Percentiles rank a stretch among this genome's conserved stretches.
Evolutionary conservation across 352 stramenopile genomes (phyloP).

Genomic region (Phytophthora hybrid): DNA sequence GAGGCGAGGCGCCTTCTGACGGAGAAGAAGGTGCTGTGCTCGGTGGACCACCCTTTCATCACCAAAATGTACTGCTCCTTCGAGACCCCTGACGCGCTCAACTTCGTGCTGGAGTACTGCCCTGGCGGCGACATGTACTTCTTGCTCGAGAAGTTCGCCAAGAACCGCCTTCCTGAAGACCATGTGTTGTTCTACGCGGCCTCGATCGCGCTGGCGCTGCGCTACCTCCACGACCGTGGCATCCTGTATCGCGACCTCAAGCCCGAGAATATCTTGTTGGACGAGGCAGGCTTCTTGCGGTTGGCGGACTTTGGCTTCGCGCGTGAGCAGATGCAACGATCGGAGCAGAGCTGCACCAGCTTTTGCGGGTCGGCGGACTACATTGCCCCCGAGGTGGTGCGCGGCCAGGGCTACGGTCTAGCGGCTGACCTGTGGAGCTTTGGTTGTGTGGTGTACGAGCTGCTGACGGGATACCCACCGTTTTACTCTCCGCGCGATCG

Average conservation of each 20-base stretch:
- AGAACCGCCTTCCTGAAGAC: constrained; percentile 93
- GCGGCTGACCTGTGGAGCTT: constrained; percentile 89
- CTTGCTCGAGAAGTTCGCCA: constrained; percentile 89
- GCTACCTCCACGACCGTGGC: constrained; percentile 81
- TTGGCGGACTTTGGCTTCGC: constrained; percentile 89
- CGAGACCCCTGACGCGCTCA: constrained; percentile 91
- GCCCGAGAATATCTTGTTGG: constrained; percentile 92
- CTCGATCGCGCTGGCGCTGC: constrained; percentile 96
- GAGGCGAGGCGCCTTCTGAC: constrained; percentile 90
- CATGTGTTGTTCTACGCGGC: constrained; percentile 97
- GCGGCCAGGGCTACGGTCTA: constrained; percentile 76
- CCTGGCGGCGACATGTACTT: constrained; percentile 97
- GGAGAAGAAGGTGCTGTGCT: constrained; percentile 97
- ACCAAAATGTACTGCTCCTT: constrained; percentile 97
- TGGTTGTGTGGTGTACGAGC: constrained; percentile 89
- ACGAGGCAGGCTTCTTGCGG: constrained; percentile 91
- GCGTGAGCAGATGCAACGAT: constrained; percentile 58
- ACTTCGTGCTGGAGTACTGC: constrained; percentile 99
- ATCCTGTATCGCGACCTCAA: constrained; percentile 93
- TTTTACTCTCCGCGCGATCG: constrained; percentile 94
- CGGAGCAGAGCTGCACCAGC: constrained; percentile 71
- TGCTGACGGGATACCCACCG: constrained; percentile 85
- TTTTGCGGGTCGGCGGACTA: constrained; percentile 90
- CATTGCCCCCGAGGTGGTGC: constrained; percentile 84
- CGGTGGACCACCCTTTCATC: constrained; percentile 97